phyloP scores from a whole-genome alignment of 2,329 filamentous ascomycete genomes.

The Colletotrichum tabaci region DNA sequence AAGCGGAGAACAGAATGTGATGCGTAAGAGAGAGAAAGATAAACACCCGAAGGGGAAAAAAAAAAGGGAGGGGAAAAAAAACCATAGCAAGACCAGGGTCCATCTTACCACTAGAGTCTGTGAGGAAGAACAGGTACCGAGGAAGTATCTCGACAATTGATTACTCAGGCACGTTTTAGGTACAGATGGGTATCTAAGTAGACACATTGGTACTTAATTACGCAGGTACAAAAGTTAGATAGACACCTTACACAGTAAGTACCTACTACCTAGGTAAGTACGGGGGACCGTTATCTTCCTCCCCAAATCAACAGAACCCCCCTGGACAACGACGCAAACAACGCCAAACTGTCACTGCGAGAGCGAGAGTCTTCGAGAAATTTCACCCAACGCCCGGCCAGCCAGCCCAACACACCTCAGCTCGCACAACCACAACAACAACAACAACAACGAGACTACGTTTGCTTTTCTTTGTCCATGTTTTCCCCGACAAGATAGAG shows the following conservation, averaged over 20 bases:
- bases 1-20: slow-evolving; percentile 5
- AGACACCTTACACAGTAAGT: background rate
- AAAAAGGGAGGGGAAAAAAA: slow-evolving; percentile 2
- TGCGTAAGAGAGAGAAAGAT: background rate
- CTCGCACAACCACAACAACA: background rate
- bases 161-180: background rate
- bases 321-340: slow-evolving; percentile 1
- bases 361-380: slow-evolving; percentile 31
- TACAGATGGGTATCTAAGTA: background rate
- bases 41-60: background rate
- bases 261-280: background rate
- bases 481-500: too few species aligned
- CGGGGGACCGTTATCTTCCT: background rate
- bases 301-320: too few species aligned
- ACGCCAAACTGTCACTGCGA: slow-evolving; percentile 4
- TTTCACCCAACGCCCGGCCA: slow-evolving; percentile 2
- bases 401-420: background rate
- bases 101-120: background rate
- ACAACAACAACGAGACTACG: too few species aligned
- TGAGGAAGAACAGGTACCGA: slow-evolving; percentile 12
- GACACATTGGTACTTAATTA: too few species aligned
- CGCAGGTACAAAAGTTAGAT: background rate
- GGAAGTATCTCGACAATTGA: slow-evolving; percentile 19
- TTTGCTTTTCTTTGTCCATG: background rate
- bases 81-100: slow-evolving; percentile 17